A percentile compares a stretch with the other conserved stretches of the same genome.
Conservation (phyloP, 75 land plant species). For the Pinus tabuliformis region DNA sequence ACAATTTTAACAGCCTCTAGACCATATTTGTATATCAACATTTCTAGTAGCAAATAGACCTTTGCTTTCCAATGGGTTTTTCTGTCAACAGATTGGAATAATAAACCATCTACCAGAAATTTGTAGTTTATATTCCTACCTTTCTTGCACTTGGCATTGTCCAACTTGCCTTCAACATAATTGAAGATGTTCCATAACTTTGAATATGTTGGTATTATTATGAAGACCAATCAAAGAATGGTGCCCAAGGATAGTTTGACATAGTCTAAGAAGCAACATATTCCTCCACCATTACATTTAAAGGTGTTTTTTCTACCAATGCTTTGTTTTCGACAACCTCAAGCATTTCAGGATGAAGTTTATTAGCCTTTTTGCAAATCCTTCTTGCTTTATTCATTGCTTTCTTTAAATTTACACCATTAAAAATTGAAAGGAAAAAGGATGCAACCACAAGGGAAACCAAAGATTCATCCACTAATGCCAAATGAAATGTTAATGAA, state of each 20-base stretch:
- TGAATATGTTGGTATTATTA: constrained; percentile 28
- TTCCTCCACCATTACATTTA: constrained; percentile 45
- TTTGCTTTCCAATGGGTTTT: too few species aligned
- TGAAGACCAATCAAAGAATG: constrained; percentile 59
- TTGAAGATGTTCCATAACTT: constrained; percentile 44
- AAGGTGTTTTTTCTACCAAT: constrained; percentile 19
- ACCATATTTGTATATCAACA: too few species aligned
- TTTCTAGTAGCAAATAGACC: too few species aligned
- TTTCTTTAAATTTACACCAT: constrained; percentile 53
- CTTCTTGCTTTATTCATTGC: constrained; percentile 41
- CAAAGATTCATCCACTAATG: constrained; percentile 46
- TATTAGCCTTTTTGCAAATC: constrained; percentile 26
- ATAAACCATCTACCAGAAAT: constrained; percentile 25
- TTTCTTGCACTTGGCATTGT: constrained; percentile 17
- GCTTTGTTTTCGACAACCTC: constrained; percentile 25
- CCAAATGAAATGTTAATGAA: constrained; percentile 74
- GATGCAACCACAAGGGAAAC: constrained; percentile 66
- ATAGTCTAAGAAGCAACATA: constrained; percentile 53
- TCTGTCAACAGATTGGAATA: too few species aligned
- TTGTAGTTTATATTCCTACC: constrained; percentile 44
- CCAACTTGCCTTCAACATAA: constrained; percentile 16
- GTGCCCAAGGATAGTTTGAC: constrained; percentile 60
- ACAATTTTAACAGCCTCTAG: too few species aligned
- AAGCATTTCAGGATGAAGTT: constrained; percentile 36
- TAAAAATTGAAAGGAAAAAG: constrained; percentile 54